These are phyloP conservation scores for Grifola frondosa DNA, from an alignment of 1,284 basidiomycete genomes.

Conservation along the genomic window DNA sequence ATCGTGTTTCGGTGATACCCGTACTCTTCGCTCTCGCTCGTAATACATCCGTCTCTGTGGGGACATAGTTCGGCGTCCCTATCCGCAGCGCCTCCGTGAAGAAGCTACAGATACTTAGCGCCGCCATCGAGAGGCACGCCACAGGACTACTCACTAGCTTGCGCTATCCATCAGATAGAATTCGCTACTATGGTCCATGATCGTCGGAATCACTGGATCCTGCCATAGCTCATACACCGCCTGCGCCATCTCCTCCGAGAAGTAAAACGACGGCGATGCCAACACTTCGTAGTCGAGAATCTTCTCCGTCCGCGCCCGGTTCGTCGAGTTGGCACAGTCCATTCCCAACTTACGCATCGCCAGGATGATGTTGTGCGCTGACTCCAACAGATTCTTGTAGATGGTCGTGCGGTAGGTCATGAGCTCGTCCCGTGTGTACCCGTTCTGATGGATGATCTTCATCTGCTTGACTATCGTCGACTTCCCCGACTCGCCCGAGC, in stretches of 20 bases:
- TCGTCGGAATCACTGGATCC: slow-evolving; percentile 83
- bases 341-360: slow-evolving; percentile 91
- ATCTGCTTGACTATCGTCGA: slow-evolving; percentile 98
- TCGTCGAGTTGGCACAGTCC: slow-evolving; percentile 77
- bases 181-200: slow-evolving; percentile 86
- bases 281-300: slow-evolving; percentile 56
- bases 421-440: slow-evolving; percentile 83
- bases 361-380: slow-evolving; percentile 84
- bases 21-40: slow-evolving; percentile 89
- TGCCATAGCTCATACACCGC: slow-evolving; percentile 87
- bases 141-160: slow-evolving; percentile 64
- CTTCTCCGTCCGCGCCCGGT: slow-evolving; percentile 63
- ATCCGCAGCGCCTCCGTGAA: slow-evolving; percentile 86
- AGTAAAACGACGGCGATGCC: slow-evolving; percentile 39
- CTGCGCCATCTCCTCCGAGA: slow-evolving; percentile 68
- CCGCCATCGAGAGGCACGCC: slow-evolving; percentile 30
- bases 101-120: slow-evolving; percentile 59
- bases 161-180: slow-evolving; percentile 99
- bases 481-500: slow-evolving; percentile 89
- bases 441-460: slow-evolving; percentile 98
- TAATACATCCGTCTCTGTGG: slow-evolving; percentile 88
- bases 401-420: slow-evolving; percentile 79
- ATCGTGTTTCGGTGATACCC: slow-evolving; percentile 90
- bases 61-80: slow-evolving; percentile 77
- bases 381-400: slow-evolving; percentile 86